Evolutionary conservation across 805 yeast genomes (phyloP), one percentile per base, ranked within the genome.

Genomic region (Lipomyces spencermartinsiae): DNA sequence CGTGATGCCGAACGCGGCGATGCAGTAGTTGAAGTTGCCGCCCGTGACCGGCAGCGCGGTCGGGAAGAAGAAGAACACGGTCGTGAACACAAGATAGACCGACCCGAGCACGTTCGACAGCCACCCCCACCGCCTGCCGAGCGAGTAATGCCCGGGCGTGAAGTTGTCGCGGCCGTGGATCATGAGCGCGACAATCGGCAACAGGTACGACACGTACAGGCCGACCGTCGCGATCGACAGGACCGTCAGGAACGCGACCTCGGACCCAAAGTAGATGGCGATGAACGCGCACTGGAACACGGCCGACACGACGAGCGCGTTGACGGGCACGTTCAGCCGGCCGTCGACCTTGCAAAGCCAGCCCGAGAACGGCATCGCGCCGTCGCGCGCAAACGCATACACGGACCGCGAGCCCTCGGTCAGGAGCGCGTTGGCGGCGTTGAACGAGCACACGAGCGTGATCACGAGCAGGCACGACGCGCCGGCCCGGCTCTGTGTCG

Each of bases 311-410:
- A 69, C 54, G 33, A 79, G 78, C 0, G 91, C 90, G 74, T 85
- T 81, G 61, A 89, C 81, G 5, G 93, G 93, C 4, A 91, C 89
- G 69, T 81, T 79, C 46, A 91, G 87, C 57, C 65, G 58, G 58
- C 79, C 77, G 77, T 85, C 83, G 62, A 89, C 90, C 31, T 74
- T 73, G 70, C 82, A 80, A 85, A 86, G 85, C 67, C 73, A 69
- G 19, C 75, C 78, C 25, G 90, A 85, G 25, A 83, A 79, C 19
- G 92, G 92, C 78, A 88, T 85, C 73, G 88, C 82, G 12, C 87
- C 87, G 76, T 88, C 92, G 76, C 92, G 83, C 0, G 91, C 84
- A 76, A 88, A 89, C 2, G 91, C 87, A 74, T 81, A 89, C 19
- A 89, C 83, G 59, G 87, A 90, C 74, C 92, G 81, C 12, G 90